Evolutionary conservation across 2,329 filamentous ascomycete species (phyloP).

Genomic region (Aspergillus jensenii): DNA sequence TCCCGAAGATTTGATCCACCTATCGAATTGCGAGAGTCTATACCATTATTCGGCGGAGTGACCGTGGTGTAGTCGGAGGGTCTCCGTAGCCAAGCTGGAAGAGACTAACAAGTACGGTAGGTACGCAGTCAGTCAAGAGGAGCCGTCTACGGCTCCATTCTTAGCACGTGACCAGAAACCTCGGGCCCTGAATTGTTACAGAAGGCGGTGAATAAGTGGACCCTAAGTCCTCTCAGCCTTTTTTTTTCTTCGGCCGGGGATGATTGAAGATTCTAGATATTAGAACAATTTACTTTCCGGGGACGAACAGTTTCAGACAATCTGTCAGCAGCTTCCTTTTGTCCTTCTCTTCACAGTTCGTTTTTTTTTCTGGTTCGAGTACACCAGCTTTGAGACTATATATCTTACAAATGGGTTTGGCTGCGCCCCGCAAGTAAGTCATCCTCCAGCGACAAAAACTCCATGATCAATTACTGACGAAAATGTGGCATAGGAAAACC

Average conservation of each 20-base stretch:
- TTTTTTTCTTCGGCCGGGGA: background rate
- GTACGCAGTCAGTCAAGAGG: background rate
- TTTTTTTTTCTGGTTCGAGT: background rate
- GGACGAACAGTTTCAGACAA: background rate
- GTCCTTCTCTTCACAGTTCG: background rate
- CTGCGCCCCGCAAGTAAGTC: slow-evolving; percentile 64
- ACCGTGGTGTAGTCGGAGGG: too few relatives aligned
- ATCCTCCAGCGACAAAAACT: background rate
- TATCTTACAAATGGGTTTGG: slow-evolving; percentile 62
- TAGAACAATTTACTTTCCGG: background rate
- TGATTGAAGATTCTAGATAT: background rate
- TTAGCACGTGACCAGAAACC: background rate
- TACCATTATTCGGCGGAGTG: background rate
- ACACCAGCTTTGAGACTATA: background rate
- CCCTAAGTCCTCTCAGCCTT: background rate
- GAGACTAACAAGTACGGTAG: too few relatives aligned
- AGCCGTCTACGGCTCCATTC: background rate
- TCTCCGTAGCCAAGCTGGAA: too few relatives aligned
- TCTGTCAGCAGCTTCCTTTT: background rate
- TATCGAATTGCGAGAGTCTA: background rate
- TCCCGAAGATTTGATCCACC: background rate
- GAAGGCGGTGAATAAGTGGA: background rate
- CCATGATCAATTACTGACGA: background rate
- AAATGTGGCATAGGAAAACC: slow-evolving; percentile 46
- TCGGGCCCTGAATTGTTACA: background rate